phyloP scores from a whole-genome alignment of 495 filamentous ascomycete genomes.

The Extremus antarcticus region DNA sequence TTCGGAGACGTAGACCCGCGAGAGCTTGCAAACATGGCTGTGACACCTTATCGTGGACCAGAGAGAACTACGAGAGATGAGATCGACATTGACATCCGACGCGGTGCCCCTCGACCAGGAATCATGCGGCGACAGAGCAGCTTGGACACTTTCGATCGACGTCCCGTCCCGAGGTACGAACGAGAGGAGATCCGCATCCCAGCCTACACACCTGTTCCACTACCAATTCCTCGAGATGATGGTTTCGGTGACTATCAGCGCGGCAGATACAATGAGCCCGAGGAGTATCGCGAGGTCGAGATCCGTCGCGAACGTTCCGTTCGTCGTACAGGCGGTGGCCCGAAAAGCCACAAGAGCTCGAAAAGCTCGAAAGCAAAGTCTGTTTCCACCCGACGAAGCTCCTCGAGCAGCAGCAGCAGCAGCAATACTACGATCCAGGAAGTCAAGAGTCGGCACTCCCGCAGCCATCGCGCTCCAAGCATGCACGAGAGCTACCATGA shows the following conservation, averaged over 20 bases:
- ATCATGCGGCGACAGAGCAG: conserved; percentile 56
- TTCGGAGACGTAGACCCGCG: conserved; percentile 26
- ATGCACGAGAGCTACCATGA: background rate
- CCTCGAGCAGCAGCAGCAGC: conserved; percentile 20
- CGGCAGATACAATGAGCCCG: conserved; percentile 22
- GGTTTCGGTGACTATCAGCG: conserved; percentile 26
- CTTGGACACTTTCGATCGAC: conserved; percentile 62
- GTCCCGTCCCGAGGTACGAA: conserved; percentile 40
- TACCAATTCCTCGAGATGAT: conserved; percentile 36
- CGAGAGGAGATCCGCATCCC: conserved; percentile 40
- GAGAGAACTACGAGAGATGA: conserved; percentile 19
- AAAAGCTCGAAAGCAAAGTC: conserved; percentile 15
- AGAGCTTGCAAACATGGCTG: conserved; percentile 28
- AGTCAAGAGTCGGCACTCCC: conserved; percentile 6
- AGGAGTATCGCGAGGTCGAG: conserved; percentile 27
- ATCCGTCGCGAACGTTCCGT: conserved; percentile 24
- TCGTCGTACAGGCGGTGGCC: conserved; percentile 9
- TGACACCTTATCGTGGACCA: conserved; percentile 28
- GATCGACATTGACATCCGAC: conserved; percentile 22
- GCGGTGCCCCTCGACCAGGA: conserved; percentile 41
- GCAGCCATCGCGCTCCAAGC: background rate
- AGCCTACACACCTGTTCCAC: conserved; percentile 42
- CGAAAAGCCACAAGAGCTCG: conserved; percentile 15
- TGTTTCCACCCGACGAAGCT: conserved; percentile 9
- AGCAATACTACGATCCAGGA: conserved; percentile 26